phyloP scores from a whole-genome alignment of 148 eudicot genomes.

The Amaranthus hypochondriacus region DNA sequence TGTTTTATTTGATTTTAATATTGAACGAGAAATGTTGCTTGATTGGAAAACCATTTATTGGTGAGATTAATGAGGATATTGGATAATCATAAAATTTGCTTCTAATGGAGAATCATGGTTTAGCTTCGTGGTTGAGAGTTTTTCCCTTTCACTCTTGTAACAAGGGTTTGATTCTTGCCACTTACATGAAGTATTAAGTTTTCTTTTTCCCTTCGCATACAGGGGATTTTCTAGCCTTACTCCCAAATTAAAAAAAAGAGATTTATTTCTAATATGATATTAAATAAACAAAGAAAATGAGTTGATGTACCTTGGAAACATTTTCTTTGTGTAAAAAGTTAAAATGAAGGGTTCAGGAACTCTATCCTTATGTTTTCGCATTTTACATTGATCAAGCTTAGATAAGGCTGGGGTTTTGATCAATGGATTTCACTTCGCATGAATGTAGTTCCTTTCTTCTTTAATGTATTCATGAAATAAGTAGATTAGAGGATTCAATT shows the following conservation, averaged over 20 bases:
- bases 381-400: neutral
- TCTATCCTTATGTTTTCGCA: neutral
- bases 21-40: neutral
- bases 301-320: neutral
- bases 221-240: no score
- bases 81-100: neutral
- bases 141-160: no score
- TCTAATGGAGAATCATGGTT: neutral
- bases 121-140: no score
- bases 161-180: no score
- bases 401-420: neutral
- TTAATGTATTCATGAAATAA: neutral
- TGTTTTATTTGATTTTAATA: neutral
- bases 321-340: neutral
- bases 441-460: neutral
- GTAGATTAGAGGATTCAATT: neutral
- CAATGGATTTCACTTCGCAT: neutral
- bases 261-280: no score
- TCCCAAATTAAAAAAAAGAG: no score
- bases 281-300: no score
- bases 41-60: neutral
- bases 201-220: no score
- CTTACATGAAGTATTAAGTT: no score
- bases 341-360: constrained; percentile 10
- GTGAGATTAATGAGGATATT: neutral